These are phyloP conservation scores for Porcisia hertigi DNA, from an alignment of 208 protist species.

Conservation along the genomic window DNA sequence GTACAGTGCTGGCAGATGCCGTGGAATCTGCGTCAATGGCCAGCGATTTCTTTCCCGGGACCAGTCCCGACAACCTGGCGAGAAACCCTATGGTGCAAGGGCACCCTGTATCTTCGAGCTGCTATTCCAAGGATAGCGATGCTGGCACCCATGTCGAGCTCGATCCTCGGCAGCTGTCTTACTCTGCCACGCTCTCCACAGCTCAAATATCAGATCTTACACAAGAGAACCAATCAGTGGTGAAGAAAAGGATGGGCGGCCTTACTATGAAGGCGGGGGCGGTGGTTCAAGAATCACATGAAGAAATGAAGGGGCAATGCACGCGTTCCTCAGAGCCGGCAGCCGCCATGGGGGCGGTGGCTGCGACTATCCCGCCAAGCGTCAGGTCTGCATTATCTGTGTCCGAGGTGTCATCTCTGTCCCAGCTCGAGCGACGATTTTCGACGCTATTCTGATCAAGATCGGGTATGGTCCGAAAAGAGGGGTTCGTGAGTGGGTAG, in stretches of 20 bases:
- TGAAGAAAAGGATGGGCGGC: neutral
- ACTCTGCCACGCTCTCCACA: conserved; percentile 15
- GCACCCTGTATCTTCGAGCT: neutral
- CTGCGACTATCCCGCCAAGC: neutral
- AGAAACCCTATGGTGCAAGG: neutral
- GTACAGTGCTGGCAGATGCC: neutral
- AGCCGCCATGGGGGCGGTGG: neutral
- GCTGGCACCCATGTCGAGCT: conserved; percentile 9
- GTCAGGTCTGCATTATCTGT: conserved; percentile 12
- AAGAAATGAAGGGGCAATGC: neutral
- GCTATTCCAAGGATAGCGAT: neutral
- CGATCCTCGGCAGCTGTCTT: conserved; percentile 29
- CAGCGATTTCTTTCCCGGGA: neutral
- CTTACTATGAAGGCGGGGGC: neutral
- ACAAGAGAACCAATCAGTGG: neutral
- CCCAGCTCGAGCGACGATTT: conserved; percentile 26
- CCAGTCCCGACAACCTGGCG: too few species aligned
- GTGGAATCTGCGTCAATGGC: neutral
- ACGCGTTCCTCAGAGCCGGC: neutral
- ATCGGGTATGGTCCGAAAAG: neutral
- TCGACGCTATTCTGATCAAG: conserved; percentile 19
- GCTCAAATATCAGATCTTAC: neutral
- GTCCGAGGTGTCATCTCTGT: conserved; percentile 30
- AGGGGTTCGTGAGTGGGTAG: neutral
- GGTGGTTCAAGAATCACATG: neutral